phyloP scores from a whole-genome alignment of 176 grass and related monocot species.

The Rhynchospora pubera region DNA sequence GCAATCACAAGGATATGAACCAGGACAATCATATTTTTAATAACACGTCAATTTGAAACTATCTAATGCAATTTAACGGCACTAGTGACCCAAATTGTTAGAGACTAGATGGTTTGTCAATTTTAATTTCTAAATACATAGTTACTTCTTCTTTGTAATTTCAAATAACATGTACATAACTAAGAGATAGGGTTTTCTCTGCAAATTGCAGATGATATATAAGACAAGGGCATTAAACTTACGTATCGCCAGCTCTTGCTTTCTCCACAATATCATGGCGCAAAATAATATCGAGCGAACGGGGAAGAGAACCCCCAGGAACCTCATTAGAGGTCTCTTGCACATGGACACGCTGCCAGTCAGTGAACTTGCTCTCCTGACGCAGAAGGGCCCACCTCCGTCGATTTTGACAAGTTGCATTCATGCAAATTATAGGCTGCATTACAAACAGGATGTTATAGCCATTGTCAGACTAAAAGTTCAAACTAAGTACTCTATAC shows the following conservation, averaged over 20 bases:
- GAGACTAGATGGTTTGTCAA: background rate
- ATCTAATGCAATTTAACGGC: background rate
- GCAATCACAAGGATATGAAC: background rate
- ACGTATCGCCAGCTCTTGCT: constrained; percentile 94
- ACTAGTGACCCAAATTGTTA: background rate
- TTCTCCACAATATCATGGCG: constrained; percentile 98
- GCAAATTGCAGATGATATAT: background rate
- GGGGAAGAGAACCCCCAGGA: constrained; percentile 90
- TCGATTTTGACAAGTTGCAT: constrained; percentile 78
- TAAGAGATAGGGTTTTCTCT: background rate
- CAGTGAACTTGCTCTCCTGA: constrained; percentile 96
- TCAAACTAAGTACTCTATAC: background rate
- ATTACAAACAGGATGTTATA: constrained; percentile 16
- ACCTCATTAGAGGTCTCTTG: constrained; percentile 97
- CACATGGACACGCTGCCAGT: constrained; percentile 92
- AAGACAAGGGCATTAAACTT: constrained; percentile 24
- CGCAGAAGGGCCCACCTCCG: constrained; percentile 85
- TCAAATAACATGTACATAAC: constrained; percentile 4
- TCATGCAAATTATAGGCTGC: constrained; percentile 85
- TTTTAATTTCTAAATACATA: background rate
- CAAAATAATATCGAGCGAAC: constrained; percentile 81
- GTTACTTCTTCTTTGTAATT: background rate
- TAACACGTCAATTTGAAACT: background rate
- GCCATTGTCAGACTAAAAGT: background rate
- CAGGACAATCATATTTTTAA: background rate